Base-by-base conservation (phyloP, 2,329 filamentous ascomycete species). In the Neodidymelliopsis sp. region DNA sequence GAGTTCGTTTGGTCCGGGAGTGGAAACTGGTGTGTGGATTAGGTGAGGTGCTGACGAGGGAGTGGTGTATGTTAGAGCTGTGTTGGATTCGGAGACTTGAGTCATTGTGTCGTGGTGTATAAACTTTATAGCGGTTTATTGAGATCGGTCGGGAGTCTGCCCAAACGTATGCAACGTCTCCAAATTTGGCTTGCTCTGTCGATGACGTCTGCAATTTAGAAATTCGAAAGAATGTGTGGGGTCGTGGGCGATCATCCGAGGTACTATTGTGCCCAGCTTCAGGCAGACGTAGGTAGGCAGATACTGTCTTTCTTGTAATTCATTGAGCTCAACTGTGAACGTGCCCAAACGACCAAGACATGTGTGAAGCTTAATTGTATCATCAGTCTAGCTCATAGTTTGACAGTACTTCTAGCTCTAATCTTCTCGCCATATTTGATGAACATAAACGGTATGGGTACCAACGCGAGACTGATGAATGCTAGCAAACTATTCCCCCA, bases 401-500 rank as follows among this genome's bases (percentile, higher is more conserved):
- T 70, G 4, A 72, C 63, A 1, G 57, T 67, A 29, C 54, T 66
- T 7, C 50, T 63, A 15, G 34, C 50, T 20, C 71, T 58, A 11
- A 74, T 63, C 16, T 51, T 43, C 35, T 69, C 67, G 3, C 70
- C 70, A 41, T 68, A 73, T 27, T 59, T 66, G 12, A 71, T 63
- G 27, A 74, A 73, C 23, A 72, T 31, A 20, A 73, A 69, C 3
- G 70, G 71, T 34, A 74, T 68, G 2, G 71, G 71, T 22, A 68
- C 52, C 6, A 71, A 36, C 2, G 54, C 15, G 9, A 67, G 16
- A 4, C 62, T 53, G 4, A 75, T 54, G 34, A 75, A 73, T 4
- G 66, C 73, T 2, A 75, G 49, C 43, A 74, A 31, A 23, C 62
- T 67, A 27, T 74, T 74, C 0, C 70, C 69, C 67, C 72, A 77